Evolutionary conservation across 2,329 filamentous ascomycete genomes (phyloP).

Genomic region (Ascochyta rabiei): DNA sequence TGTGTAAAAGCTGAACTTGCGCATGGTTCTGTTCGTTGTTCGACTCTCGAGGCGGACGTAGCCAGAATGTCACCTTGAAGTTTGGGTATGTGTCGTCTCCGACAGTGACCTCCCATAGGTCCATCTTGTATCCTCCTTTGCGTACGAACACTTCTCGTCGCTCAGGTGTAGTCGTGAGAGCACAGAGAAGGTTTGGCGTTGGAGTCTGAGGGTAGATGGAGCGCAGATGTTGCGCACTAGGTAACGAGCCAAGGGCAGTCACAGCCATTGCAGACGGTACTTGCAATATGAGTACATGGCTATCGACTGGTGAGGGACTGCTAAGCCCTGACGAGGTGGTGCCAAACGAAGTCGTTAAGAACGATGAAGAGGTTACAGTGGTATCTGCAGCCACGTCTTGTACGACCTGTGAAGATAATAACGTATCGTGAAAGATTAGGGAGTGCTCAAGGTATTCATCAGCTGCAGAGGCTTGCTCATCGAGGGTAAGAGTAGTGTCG

Average conservation of each 20-base stretch:
- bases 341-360: conserved; percentile 46
- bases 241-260: conserved; percentile 72
- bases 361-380: conserved; percentile 41
- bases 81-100: conserved; percentile 84
- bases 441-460: conserved; percentile 76
- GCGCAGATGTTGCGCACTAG: conserved; percentile 67
- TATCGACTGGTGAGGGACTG: conserved; percentile 27
- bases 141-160: conserved; percentile 72
- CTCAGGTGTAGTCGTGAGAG: conserved; percentile 73
- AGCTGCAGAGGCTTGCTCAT: conserved; percentile 21
- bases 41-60: conserved; percentile 52
- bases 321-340: conserved; percentile 36
- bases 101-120: conserved; percentile 55
- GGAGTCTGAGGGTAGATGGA: conserved; percentile 79
- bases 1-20: conserved; percentile 48
- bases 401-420: conserved; percentile 64
- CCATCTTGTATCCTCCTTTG: conserved; percentile 61
- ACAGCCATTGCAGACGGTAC: conserved; percentile 50
- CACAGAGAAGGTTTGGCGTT: conserved; percentile 81
- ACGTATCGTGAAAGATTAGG: conserved; percentile 70
- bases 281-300: conserved; percentile 14
- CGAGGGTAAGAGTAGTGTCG: conserved; percentile 32
- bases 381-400: conserved; percentile 31
- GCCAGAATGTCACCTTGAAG: conserved; percentile 86
- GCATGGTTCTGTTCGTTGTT: conserved; percentile 21